These are phyloP conservation scores for Kockiozyma suomiensis DNA, from an alignment of 805 yeast genomes.

Conservation along the genomic window DNA sequence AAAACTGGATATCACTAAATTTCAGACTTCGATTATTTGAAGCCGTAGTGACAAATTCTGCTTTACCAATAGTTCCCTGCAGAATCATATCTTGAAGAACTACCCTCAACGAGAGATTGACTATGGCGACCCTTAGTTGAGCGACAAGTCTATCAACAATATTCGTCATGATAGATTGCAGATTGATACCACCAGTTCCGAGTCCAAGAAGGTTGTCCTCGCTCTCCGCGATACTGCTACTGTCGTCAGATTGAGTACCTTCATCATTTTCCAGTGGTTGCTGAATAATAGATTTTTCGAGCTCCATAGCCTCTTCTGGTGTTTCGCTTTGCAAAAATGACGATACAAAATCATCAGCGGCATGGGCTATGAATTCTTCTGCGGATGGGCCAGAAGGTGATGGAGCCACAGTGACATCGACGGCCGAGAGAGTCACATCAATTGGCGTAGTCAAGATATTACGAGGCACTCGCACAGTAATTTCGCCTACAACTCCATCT, in stretches of 20 bases:
- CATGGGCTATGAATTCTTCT: slow-evolving; percentile 61
- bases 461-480: slow-evolving; percentile 30
- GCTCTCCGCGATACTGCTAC: slow-evolving; percentile 18
- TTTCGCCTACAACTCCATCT: slow-evolving; percentile 29
- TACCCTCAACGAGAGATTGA: slow-evolving; percentile 22
- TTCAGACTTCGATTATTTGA: slow-evolving; percentile 27
- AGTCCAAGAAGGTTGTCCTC: slow-evolving; percentile 36
- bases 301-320: slow-evolving; percentile 17
- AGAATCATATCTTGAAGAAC: slow-evolving; percentile 13
- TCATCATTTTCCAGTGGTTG: slow-evolving; percentile 14
- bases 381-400: slow-evolving; percentile 35
- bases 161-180: slow-evolving; percentile 35
- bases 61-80: slow-evolving; percentile 20
- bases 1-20: slow-evolving; percentile 32
- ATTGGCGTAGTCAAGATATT: slow-evolving; percentile 50
- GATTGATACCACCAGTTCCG: slow-evolving; percentile 40
- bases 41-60: slow-evolving; percentile 1
- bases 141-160: slow-evolving; percentile 47
- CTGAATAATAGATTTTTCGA: slow-evolving; percentile 19
- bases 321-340: slow-evolving; percentile 49
- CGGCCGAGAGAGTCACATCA: slow-evolving; percentile 62
- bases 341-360: slow-evolving; percentile 72
- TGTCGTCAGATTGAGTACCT: background rate
- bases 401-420: slow-evolving; percentile 54
- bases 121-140: slow-evolving; percentile 39